Percentiles rank a stretch among this genome's conserved stretches.
Evolutionary conservation across 371 early-diverging fungal species (phyloP).

Genomic region (Mucor sp.): DNA sequence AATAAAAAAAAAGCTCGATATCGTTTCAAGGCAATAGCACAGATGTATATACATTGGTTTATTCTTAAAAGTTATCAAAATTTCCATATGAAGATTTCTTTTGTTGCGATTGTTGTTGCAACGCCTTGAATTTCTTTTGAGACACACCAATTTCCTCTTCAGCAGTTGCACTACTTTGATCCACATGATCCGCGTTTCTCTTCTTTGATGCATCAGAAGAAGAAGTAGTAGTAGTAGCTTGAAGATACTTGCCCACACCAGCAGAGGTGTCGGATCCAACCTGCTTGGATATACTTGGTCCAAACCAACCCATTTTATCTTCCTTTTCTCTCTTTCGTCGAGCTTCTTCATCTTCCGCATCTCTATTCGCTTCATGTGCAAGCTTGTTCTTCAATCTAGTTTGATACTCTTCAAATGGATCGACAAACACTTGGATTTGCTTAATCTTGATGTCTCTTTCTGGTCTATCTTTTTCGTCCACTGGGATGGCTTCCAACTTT

Average conservation of each 20-base stretch:
- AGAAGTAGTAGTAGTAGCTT: conserved; percentile 23
- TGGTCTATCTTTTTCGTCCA: conserved; percentile 76
- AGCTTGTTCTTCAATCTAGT: conserved; percentile 57
- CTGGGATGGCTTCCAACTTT: conserved; percentile 77
- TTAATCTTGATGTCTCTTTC: conserved; percentile 70
- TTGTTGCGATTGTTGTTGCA: neutral
- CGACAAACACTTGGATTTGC: conserved; percentile 75
- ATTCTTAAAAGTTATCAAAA: conserved; percentile 39
- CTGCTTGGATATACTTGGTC: conserved; percentile 55
- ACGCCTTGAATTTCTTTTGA: conserved; percentile 16
- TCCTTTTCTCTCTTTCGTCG: conserved; percentile 46
- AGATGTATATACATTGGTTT: neutral
- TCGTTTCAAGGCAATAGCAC: too few relatives aligned
- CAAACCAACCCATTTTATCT: conserved; percentile 74
- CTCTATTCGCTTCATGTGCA: conserved; percentile 45
- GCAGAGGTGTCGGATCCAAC: conserved; percentile 22
- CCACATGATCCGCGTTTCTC: neutral
- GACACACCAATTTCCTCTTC: conserved; percentile 11
- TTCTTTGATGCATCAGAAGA: conserved; percentile 13
- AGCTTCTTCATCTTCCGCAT: conserved; percentile 48
- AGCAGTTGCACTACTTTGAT: neutral
- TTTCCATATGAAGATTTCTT: conserved; percentile 29
- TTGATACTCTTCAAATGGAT: conserved; percentile 83
- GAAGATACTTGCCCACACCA: conserved; percentile 74
- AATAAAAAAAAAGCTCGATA: too few relatives aligned